phyloP scores from a whole-genome alignment of 495 filamentous ascomycete genomes.

The Wilcoxina mikolae region DNA sequence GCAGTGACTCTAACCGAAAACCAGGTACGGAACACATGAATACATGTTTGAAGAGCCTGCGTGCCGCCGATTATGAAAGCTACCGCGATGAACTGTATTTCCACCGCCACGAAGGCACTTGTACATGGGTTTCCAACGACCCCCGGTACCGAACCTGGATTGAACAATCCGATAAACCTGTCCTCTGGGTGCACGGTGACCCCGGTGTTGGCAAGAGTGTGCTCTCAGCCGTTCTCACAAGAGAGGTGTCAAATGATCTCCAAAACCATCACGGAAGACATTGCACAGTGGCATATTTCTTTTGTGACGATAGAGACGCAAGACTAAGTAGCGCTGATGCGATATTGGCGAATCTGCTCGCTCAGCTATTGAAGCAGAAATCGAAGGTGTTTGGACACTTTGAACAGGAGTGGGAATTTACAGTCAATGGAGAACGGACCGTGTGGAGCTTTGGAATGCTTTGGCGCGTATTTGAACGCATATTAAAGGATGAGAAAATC shows the following conservation, averaged over 20 bases:
- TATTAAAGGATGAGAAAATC: background rate
- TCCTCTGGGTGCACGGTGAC: slow-evolving; percentile 4
- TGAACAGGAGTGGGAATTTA: background rate
- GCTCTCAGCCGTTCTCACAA: background rate
- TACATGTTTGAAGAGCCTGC: background rate
- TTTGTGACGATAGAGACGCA: slow-evolving; percentile 9
- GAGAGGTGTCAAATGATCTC: background rate
- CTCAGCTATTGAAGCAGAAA: background rate
- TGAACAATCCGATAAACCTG: background rate
- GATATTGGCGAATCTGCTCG: background rate
- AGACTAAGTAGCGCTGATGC: background rate
- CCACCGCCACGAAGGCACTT: slow-evolving; percentile 29
- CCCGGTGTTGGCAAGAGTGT: slow-evolving; percentile 11
- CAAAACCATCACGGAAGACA: background rate
- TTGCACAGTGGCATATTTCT: slow-evolving; percentile 4
- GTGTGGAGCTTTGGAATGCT: background rate
- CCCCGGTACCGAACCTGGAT: background rate
- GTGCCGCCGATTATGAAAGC: background rate
- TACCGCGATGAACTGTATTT: background rate
- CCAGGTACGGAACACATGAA: background rate
- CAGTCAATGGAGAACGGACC: background rate
- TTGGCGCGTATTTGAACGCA: slow-evolving; percentile 3
- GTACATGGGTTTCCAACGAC: slow-evolving; percentile 32
- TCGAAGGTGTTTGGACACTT: background rate
- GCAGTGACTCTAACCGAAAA: too few species aligned